phyloP scores from a whole-genome alignment of 305 asterid genomes.

The Caryopteris hybrid region DNA sequence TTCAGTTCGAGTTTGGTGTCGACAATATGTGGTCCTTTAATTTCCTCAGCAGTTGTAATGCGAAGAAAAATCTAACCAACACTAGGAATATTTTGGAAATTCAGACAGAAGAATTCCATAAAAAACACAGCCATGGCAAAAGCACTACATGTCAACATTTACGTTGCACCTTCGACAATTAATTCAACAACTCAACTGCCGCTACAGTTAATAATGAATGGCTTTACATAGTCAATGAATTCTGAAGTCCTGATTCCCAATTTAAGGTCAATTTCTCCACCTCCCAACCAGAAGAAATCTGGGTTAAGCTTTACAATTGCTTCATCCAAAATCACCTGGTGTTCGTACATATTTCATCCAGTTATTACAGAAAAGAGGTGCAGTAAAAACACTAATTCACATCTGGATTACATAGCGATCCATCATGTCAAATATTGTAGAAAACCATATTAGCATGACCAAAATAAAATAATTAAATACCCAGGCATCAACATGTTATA shows the following conservation, averaged over 20 bases:
- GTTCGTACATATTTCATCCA: conserved; percentile 18
- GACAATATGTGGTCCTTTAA: not conserved
- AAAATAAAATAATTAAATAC: not conserved
- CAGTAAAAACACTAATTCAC: not conserved
- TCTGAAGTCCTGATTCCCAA: conserved; percentile 62
- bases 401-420: not conserved
- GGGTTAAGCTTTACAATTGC: conserved; percentile 74
- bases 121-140: not conserved
- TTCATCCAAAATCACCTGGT: conserved; percentile 91
- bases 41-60: not conserved
- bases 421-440: not conserved
- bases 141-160: not conserved
- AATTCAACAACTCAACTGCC: conserved; percentile 27
- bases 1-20: too few species aligned
- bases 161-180: too few species aligned
- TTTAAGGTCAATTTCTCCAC: conserved; percentile 85
- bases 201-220: conserved; percentile 71
- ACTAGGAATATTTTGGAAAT: too few species aligned
- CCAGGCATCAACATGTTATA: not conserved
- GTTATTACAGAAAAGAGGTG: conserved; percentile 5
- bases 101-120: not conserved
- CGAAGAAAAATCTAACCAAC: too few species aligned
- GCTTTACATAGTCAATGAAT: conserved; percentile 54
- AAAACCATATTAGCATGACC: not conserved
- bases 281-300: conserved; percentile 94